These are phyloP conservation scores for Vitis hybrid DNA, from an alignment of 177 flowering plant genomes.

Conservation along the genomic window DNA sequence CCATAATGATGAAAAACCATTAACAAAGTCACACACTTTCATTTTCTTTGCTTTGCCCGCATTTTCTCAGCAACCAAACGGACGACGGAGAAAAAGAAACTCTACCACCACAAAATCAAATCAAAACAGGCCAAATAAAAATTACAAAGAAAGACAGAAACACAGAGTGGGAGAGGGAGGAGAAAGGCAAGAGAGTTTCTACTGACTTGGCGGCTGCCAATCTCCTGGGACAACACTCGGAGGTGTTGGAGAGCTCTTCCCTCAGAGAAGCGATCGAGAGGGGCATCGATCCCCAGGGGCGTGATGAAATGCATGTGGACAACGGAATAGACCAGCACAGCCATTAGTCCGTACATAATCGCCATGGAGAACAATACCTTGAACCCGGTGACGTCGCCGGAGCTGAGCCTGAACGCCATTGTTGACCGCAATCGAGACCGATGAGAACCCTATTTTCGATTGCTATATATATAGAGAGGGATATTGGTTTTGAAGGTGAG, in stretches of 20 bases:
- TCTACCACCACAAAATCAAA: background rate
- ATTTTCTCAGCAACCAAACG: slow-evolving; percentile 9
- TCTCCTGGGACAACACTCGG: slow-evolving; percentile 61
- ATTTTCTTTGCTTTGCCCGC: background rate
- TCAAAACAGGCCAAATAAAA: background rate
- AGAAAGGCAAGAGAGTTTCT: background rate
- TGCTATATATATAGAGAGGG: too few relatives aligned
- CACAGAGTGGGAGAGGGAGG: background rate
- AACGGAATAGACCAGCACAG: slow-evolving; percentile 51
- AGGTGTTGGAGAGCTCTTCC: slow-evolving; percentile 82
- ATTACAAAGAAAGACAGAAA: background rate
- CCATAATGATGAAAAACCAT: too few relatives aligned
- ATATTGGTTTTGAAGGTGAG: too few relatives aligned
- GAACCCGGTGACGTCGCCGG: slow-evolving; percentile 59
- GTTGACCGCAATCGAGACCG: too few relatives aligned
- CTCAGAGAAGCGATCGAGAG: slow-evolving; percentile 80
- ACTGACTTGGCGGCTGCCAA: slow-evolving; percentile 83
- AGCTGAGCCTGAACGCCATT: slow-evolving; percentile 42
- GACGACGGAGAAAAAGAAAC: background rate
- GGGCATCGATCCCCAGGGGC: slow-evolving; percentile 72
- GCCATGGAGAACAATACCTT: slow-evolving; percentile 47
- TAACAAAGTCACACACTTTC: background rate
- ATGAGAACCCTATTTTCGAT: too few relatives aligned
- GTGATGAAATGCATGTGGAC: slow-evolving; percentile 65
- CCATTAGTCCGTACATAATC: slow-evolving; percentile 58